These are phyloP conservation scores for Diaporthe sp. DNA, from an alignment of 2,329 filamentous ascomycete genomes.

Conservation along the genomic window DNA sequence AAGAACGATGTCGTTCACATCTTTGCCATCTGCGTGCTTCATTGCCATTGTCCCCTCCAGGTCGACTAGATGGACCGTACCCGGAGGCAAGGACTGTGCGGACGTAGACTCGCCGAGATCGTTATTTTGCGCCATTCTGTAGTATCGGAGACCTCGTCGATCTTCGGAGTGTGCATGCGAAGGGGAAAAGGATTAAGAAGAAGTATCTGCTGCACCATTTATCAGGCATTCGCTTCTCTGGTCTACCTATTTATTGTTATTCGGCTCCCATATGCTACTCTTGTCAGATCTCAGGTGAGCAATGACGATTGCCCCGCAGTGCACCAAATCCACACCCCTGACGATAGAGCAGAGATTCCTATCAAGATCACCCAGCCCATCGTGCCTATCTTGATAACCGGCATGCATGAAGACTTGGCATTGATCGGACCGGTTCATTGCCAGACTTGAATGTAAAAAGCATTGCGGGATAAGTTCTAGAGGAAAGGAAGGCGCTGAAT, in stretches of 20 bases:
- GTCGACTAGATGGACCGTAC: conserved; percentile 56
- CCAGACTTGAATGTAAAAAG: background rate
- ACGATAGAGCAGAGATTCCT: background rate
- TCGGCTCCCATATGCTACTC: background rate
- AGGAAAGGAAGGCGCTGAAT: background rate
- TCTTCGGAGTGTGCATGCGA: background rate
- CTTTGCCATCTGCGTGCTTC: conserved; percentile 41
- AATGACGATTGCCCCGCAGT: background rate
- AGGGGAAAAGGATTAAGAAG: background rate
- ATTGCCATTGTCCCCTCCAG: conserved; percentile 41
- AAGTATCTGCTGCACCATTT: background rate
- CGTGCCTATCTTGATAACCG: background rate
- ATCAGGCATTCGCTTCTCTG: background rate
- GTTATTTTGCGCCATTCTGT: background rate
- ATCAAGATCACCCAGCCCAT: background rate
- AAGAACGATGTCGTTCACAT: conserved; percentile 52
- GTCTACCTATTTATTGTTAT: background rate
- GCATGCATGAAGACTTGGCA: background rate
- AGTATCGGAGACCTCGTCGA: background rate
- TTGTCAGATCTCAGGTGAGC: background rate
- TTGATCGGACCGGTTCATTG: background rate
- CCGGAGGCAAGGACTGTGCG: conserved; percentile 35
- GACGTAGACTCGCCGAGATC: background rate
- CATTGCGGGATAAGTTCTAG: background rate
- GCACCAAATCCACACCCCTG: background rate